phyloP scores from a whole-genome alignment of 2,329 filamentous ascomycete genomes.

The Graphilbum fragrans region DNA sequence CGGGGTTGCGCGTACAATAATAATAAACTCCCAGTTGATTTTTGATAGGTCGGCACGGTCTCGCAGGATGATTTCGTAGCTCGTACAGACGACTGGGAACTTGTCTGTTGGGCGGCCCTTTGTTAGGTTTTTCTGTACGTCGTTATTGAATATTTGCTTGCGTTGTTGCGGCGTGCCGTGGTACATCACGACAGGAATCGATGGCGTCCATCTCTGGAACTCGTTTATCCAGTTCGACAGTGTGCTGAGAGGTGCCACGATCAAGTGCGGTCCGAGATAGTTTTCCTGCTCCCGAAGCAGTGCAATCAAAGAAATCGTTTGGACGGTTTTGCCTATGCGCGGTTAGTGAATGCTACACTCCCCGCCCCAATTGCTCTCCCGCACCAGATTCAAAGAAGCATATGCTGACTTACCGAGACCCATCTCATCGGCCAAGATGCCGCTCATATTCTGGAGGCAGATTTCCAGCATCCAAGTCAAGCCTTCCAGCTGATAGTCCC shows the following conservation, averaged over 20 bases:
- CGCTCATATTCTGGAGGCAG: conserved; percentile 69
- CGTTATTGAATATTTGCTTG: conserved; percentile 60
- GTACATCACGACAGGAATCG: conserved; percentile 80
- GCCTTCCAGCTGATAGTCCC: conserved; percentile 87
- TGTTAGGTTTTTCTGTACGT: conserved; percentile 58
- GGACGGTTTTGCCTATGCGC: conserved; percentile 66
- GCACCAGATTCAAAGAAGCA: too few relatives aligned
- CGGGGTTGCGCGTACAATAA: conserved; percentile 50
- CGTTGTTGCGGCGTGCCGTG: conserved; percentile 74
- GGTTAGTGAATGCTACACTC: too few relatives aligned
- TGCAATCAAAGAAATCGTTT: conserved; percentile 79
- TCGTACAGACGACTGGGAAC: conserved; percentile 89
- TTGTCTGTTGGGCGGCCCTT: conserved; percentile 44
- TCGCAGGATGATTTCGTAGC: conserved; percentile 90
- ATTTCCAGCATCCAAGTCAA: conserved; percentile 91
- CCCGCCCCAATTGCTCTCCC: too few relatives aligned
- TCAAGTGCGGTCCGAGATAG: conserved; percentile 76
- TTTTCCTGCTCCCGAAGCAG: conserved; percentile 77
- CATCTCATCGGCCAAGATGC: conserved; percentile 91
- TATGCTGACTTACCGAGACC: conserved; percentile 45
- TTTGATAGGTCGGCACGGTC: conserved; percentile 71
- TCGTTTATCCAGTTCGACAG: conserved; percentile 94
- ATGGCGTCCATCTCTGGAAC: conserved; percentile 80
- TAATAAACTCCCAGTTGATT: conserved; percentile 94
- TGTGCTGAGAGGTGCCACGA: conserved; percentile 82